Conservation (phyloP, 495 filamentous ascomycete species). For the Echria macrotheca region DNA sequence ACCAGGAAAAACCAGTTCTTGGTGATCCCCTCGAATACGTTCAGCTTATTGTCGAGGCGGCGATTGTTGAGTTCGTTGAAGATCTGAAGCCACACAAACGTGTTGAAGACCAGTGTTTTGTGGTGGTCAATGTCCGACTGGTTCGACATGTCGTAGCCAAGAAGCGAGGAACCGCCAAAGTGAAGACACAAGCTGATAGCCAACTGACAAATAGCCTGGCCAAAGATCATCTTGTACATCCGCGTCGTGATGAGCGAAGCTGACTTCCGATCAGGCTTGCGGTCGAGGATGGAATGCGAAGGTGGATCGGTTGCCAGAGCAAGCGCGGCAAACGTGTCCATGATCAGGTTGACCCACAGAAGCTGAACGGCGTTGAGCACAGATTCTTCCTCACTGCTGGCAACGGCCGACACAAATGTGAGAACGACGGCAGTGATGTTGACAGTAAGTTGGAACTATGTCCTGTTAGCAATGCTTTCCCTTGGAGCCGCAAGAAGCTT, state of each 20-base stretch:
- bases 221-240: constrained; percentile 95
- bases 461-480: constrained; percentile 2
- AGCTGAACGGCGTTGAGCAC: constrained; percentile 84
- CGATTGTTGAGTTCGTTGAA: constrained; percentile 86
- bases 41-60: constrained; percentile 82
- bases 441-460: constrained; percentile 84
- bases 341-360: constrained; percentile 89
- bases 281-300: constrained; percentile 67
- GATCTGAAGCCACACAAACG: constrained; percentile 94
- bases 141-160: constrained; percentile 31
- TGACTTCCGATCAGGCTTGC: constrained; percentile 69
- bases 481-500: too few species aligned
- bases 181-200: constrained; percentile 70
- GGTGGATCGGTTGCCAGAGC: constrained; percentile 84
- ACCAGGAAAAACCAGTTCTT: constrained; percentile 77
- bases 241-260: constrained; percentile 68
- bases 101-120: constrained; percentile 80
- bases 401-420: constrained; percentile 77
- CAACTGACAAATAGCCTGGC: constrained; percentile 78
- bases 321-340: constrained; percentile 87
- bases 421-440: constrained; percentile 81
- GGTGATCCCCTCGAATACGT: constrained; percentile 79
- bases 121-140: constrained; percentile 38
- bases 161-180: constrained; percentile 63
- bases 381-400: constrained; percentile 59